Evolutionary conservation across 1,284 basidiomycete species (phyloP).

Genomic region (Sporisorium sorghi): DNA sequence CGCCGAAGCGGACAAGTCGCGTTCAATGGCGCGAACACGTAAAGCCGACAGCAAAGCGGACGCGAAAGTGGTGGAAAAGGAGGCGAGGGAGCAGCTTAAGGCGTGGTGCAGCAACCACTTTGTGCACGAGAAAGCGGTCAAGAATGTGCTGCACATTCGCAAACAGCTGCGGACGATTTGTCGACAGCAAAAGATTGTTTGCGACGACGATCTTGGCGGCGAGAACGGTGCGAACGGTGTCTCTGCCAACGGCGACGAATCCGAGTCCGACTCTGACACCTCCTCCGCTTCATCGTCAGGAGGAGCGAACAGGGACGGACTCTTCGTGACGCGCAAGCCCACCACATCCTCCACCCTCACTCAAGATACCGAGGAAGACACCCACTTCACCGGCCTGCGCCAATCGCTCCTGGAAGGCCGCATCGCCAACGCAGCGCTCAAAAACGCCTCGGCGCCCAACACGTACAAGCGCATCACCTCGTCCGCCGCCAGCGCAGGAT

Average conservation of each 20-base stretch:
- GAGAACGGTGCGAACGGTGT: background rate
- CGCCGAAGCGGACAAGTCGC: constrained; percentile 28
- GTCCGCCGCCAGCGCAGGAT: constrained; percentile 18
- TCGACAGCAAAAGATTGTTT: constrained; percentile 53
- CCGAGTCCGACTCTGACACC: constrained; percentile 11
- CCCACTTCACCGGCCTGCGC: constrained; percentile 44
- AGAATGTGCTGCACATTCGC: constrained; percentile 61
- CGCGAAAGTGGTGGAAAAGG: constrained; percentile 23
- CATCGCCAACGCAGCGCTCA: constrained; percentile 52
- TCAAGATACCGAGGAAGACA: constrained; percentile 23
- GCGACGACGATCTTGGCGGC: constrained; percentile 51
- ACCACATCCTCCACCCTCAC: background rate
- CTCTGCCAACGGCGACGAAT: constrained; percentile 4
- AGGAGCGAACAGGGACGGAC: constrained; percentile 10
- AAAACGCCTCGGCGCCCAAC: constrained; percentile 52
- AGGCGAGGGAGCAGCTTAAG: constrained; percentile 70
- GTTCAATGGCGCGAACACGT: constrained; percentile 3
- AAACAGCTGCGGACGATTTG: constrained; percentile 61
- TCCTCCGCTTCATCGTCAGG: background rate
- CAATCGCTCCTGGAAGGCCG: constrained; percentile 54
- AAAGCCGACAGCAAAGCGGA: constrained; percentile 17
- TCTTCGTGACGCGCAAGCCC: constrained; percentile 37
- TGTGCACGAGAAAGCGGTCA: constrained; percentile 60
- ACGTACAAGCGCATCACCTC: constrained; percentile 50
- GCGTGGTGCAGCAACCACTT: constrained; percentile 64